phyloP scores from a whole-genome alignment of 139 green algal species.

The Pleodorina starrii region DNA sequence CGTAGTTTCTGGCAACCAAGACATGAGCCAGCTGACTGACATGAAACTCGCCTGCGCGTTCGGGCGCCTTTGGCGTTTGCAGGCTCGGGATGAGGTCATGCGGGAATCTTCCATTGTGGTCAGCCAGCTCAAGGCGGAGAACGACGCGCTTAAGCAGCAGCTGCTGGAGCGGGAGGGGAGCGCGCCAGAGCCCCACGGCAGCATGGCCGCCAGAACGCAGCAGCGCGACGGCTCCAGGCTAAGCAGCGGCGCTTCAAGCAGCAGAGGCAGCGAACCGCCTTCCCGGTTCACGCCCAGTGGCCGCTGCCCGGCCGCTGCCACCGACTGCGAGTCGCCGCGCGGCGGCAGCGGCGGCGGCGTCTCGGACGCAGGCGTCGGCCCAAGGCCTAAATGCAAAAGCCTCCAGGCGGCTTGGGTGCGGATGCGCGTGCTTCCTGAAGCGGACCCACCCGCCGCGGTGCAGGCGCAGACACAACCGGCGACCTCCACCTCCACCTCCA shows the following conservation, averaged over 20 bases:
- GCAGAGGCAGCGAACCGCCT: neutral
- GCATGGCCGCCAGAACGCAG: neutral
- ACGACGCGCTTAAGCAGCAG: slow-evolving; percentile 9
- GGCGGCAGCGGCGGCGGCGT: no score
- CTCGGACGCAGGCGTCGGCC: neutral
- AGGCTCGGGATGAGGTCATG: slow-evolving; percentile 25
- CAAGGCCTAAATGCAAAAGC: neutral
- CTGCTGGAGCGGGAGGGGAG: neutral
- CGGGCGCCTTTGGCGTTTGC: neutral
- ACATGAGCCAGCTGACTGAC: no score
- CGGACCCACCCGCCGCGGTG: no score
- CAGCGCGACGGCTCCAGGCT: neutral
- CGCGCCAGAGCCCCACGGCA: neutral
- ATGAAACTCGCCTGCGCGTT: neutral
- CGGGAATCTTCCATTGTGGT: neutral
- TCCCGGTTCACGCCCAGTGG: no score
- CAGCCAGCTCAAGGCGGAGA: neutral
- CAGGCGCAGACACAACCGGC: no score
- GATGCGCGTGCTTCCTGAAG: neutral
- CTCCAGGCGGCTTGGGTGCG: neutral
- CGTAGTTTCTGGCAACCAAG: no score
- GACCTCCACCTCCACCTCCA: no score
- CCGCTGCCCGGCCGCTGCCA: neutral
- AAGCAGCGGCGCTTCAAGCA: neutral
- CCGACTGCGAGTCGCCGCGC: neutral